Conservation (phyloP, 148 eudicot species). For the Dysphania ambrosioides region DNA sequence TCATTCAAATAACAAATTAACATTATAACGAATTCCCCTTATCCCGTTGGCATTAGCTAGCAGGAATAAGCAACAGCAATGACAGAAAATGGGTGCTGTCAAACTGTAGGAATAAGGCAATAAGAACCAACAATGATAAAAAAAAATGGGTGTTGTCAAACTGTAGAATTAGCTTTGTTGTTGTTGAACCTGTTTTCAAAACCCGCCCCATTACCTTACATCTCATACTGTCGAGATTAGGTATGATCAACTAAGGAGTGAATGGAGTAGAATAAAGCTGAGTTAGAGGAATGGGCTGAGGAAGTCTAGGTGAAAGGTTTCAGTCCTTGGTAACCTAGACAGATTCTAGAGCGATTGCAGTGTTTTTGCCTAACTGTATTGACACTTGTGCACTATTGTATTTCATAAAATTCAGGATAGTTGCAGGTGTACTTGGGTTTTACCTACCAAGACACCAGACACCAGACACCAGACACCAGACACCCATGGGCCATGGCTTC, state of each 20-base stretch:
- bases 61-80: too few species aligned
- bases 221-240: constrained; percentile 37
- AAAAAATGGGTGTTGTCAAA: too few species aligned
- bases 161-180: too few species aligned
- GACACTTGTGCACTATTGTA: constrained; percentile 36
- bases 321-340: constrained; percentile 41
- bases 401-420: constrained; percentile 36
- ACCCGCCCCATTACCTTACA: too few species aligned
- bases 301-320: constrained; percentile 39
- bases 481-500: constrained; percentile 43
- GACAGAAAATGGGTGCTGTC: too few species aligned
- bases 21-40: too few species aligned
- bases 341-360: constrained; percentile 41
- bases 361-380: constrained; percentile 38
- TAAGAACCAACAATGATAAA: too few species aligned
- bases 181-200: too few species aligned
- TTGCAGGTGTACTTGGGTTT: constrained; percentile 31
- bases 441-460: constrained; percentile 41
- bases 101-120: too few species aligned
- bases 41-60: too few species aligned
- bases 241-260: constrained; percentile 44
- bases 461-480: too few species aligned
- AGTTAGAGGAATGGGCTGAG: constrained; percentile 44
- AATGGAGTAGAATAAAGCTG: constrained; percentile 41
- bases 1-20: too few species aligned